Evolutionary conservation across 345 rosid genomes (phyloP).

Genomic region (Linum tenue): DNA sequence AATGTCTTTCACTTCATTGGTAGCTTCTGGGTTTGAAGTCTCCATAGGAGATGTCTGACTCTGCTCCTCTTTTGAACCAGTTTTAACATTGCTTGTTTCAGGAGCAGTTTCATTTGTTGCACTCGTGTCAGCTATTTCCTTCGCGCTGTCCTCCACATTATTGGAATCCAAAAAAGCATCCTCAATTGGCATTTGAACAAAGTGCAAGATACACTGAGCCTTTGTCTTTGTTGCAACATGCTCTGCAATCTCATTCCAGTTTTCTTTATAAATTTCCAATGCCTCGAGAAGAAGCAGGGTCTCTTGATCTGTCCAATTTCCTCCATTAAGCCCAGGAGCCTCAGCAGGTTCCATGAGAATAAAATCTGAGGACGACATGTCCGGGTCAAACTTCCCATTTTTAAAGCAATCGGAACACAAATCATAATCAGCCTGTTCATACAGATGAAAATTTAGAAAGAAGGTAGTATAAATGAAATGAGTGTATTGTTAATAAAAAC

Average conservation of each 20-base stretch:
- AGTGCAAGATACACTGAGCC: constrained; percentile 96
- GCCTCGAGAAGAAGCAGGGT: constrained; percentile 98
- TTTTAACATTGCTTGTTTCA: constrained; percentile 44
- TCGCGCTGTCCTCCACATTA: constrained; percentile 31
- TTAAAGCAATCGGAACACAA: constrained; percentile 87
- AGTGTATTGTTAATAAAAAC: too few relatives aligned
- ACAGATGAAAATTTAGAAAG: constrained; percentile 22
- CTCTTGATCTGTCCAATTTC: constrained; percentile 99
- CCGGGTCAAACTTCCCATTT: constrained; percentile 74
- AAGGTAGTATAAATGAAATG: not conserved
- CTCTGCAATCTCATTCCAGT: constrained; percentile 98
- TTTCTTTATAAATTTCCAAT: constrained; percentile 85
- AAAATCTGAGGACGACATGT: constrained; percentile 89
- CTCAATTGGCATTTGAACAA: constrained; percentile 96
- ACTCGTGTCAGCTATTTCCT: constrained; percentile 37
- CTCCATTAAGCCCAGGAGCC: constrained; percentile 65
- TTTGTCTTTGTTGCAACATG: constrained; percentile 98
- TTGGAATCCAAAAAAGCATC: constrained; percentile 58
- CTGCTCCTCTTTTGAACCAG: constrained; percentile 35
- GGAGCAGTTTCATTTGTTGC: constrained; percentile 36
- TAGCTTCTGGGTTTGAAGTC: constrained; percentile 46
- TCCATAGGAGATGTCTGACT: constrained; percentile 33
- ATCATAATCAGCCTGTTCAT: constrained; percentile 98
- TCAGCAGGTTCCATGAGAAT: constrained; percentile 97
- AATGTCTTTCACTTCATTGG: constrained; percentile 31